Base-by-base conservation (phyloP, 139 green algal species). In the Diplosphaera chodatii region DNA sequence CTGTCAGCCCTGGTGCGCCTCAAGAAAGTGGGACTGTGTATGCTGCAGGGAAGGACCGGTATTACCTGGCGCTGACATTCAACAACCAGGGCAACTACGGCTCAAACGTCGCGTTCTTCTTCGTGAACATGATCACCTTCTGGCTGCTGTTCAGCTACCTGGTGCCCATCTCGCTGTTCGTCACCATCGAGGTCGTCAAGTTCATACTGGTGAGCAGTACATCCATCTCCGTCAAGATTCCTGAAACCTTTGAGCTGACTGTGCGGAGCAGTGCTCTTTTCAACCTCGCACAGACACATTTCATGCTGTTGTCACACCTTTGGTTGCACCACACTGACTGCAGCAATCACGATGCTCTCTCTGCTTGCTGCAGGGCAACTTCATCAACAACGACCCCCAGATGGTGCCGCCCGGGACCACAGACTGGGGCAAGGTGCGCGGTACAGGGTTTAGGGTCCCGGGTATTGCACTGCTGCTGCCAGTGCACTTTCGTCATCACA, bases 81-180 rank as follows among this genome's bases (percentile, higher is more conserved):
- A 41, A 48, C 62, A 67, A n/a, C n/a, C 40, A 64, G 30, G 67
- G 67, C 40, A 75, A 75, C 70, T 75, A 69, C 70, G 1, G 55
- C 55, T 69, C 21, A 25, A 31, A 22, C 27, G 22, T 40, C 5
- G 70, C 34, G 29, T 75, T 69, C 37, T 20, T 69, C 34, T 34
- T 63, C 27, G 33, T 75, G 32, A 18, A 64, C 21, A 59, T 68
- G 18, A 22, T 74, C 55, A 74, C 69, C 31, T 74, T 89, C 69
- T 89, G 88, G 81, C 94, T 92, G 66, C 82, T 97, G 37, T 87
- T 90, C 32, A 88, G 83, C 23, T 97, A 97, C 78, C 85, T 99
- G 62, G 95, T 99, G 30, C 95, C 95, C 71, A 99, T 99, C 76
- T 96, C 91, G 0, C 85, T 99, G 64, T 99, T 97, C 73, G 95